These are phyloP conservation scores for Apophysomyces elegans DNA, from an alignment of 371 early-diverging fungal species.

Conservation along the genomic window DNA sequence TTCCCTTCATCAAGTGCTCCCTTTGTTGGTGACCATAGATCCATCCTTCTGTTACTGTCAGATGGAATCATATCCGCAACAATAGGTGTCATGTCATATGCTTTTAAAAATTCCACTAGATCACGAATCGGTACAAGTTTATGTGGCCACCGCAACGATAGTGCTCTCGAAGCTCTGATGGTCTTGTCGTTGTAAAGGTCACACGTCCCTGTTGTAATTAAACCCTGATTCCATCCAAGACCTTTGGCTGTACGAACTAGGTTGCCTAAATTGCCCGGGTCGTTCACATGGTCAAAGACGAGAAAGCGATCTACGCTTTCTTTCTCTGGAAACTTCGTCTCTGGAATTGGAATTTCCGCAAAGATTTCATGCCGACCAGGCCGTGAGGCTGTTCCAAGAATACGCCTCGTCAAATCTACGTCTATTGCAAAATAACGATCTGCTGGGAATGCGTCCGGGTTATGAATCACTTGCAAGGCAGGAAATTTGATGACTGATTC, in stretches of 20 bases:
- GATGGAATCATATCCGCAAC: constrained; percentile 59
- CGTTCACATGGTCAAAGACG: constrained; percentile 58
- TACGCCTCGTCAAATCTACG: constrained; percentile 47
- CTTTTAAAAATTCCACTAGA: constrained; percentile 34
- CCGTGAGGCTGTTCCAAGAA: constrained; percentile 53
- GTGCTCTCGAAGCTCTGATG: constrained; percentile 52
- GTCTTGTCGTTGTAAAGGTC: constrained; percentile 62
- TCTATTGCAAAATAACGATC: constrained; percentile 37
- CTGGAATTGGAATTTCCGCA: constrained; percentile 44
- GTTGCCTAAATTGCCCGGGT: constrained; percentile 60
- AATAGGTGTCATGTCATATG: constrained; percentile 47
- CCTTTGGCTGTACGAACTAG: constrained; percentile 58
- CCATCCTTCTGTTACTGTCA: background rate
- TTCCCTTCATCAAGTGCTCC: constrained; percentile 11
- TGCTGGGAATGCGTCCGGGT: constrained; percentile 42
- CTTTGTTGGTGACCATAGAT: constrained; percentile 38
- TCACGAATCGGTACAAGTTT: constrained; percentile 22
- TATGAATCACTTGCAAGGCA: constrained; percentile 29
- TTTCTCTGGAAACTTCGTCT: constrained; percentile 17
- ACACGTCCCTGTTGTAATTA: constrained; percentile 52
- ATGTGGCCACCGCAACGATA: constrained; percentile 51
- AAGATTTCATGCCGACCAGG: constrained; percentile 50
- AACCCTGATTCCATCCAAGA: constrained; percentile 55
- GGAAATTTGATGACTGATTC: constrained; percentile 40
- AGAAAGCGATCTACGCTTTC: constrained; percentile 35